Conservation (phyloP, 257 asterid genomes). For the Fraxinus quadrangulata region DNA sequence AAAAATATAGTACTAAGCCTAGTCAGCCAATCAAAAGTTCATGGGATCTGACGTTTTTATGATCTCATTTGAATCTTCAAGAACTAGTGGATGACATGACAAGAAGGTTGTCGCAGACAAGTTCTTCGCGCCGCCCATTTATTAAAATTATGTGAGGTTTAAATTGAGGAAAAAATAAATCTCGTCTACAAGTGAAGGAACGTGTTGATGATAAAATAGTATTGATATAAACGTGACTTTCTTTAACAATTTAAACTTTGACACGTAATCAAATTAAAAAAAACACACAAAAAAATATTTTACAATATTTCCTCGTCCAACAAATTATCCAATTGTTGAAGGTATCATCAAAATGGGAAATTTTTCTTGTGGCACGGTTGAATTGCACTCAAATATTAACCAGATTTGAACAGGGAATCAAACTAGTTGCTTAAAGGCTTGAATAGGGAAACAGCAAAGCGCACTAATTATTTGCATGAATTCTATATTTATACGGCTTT, state of each 20-base stretch:
- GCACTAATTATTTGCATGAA: not conserved
- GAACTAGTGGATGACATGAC: not conserved
- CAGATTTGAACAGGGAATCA: not conserved
- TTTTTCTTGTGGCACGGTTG: not conserved
- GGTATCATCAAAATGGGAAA: not conserved
- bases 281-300: not conserved
- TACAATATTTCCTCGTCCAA: not conserved
- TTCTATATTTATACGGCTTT: not conserved
- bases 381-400: not conserved
- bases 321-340: not conserved
- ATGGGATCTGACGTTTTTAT: not conserved
- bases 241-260: too few relatives aligned
- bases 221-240: too few relatives aligned
- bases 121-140: too few relatives aligned
- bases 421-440: not conserved
- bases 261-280: not conserved
- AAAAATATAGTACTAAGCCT: not conserved
- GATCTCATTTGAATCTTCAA: not conserved
- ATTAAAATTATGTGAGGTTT: too few relatives aligned
- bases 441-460: slow-evolving; percentile 22
- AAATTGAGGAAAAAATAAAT: too few relatives aligned
- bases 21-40: not conserved
- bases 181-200: too few relatives aligned
- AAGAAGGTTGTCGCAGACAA: too few relatives aligned
- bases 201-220: too few relatives aligned